Evolutionary conservation across 352 stramenopile species (phyloP).

Genomic region (Phytophthora multivora): DNA sequence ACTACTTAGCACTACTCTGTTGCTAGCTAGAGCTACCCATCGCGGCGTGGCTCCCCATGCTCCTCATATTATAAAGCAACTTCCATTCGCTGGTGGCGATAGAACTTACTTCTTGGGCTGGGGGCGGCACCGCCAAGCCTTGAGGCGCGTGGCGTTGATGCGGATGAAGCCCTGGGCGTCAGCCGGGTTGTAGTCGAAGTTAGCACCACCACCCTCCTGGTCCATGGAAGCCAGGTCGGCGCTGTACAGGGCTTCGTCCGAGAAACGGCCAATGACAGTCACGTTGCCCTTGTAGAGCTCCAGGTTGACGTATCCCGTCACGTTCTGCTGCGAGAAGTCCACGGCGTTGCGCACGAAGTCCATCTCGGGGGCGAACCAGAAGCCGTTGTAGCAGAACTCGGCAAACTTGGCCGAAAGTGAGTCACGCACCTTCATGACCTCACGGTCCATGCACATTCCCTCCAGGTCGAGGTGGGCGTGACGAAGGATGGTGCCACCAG

Average conservation of each 20-base stretch:
- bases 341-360: slow-evolving; percentile 97
- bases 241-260: slow-evolving; percentile 95
- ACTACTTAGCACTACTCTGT: slow-evolving; percentile 17
- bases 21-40: slow-evolving; percentile 3
- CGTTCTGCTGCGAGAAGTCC: slow-evolving; percentile 94
- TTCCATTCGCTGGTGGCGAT: slow-evolving; percentile 9
- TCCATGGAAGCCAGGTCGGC: slow-evolving; percentile 98
- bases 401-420: slow-evolving; percentile 95
- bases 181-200: slow-evolving; percentile 98
- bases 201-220: slow-evolving; percentile 94
- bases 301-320: slow-evolving; percentile 94
- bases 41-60: slow-evolving; percentile 5
- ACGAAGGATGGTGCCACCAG: slow-evolving; percentile 93
- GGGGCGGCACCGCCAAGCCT: slow-evolving; percentile 87
- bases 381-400: slow-evolving; percentile 99
- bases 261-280: slow-evolving; percentile 92
- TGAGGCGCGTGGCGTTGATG: slow-evolving; percentile 98
- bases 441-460: slow-evolving; percentile 97
- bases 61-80: slow-evolving; percentile 34
- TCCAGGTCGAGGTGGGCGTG: slow-evolving; percentile 92
- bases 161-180: slow-evolving; percentile 99
- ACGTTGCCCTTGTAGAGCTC: slow-evolving; percentile 99
- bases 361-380: slow-evolving; percentile 99
- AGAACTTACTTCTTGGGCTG: slow-evolving; percentile 53
- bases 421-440: slow-evolving; percentile 96